Evolutionary conservation across 2,329 filamentous ascomycete species (phyloP).

Genomic region (Pyricularia sp.): DNA sequence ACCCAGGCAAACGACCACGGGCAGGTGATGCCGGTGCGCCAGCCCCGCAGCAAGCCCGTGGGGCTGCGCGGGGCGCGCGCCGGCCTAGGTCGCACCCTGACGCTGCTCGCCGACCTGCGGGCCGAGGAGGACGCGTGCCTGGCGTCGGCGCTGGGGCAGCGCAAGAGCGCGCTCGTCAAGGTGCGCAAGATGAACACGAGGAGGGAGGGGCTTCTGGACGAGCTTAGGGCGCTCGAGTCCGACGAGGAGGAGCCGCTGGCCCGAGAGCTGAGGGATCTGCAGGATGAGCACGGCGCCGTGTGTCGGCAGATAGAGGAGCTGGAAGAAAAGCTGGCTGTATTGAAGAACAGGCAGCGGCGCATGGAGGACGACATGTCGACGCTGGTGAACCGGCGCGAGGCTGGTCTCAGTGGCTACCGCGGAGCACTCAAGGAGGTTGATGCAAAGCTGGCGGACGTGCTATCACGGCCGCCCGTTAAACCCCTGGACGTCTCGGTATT

Average conservation of each 20-base stretch:
- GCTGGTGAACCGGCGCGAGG: conserved; percentile 52
- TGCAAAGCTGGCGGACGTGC: conserved; percentile 43
- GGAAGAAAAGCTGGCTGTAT: conserved; percentile 47
- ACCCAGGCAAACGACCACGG: conserved; percentile 25
- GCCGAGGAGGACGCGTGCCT: conserved; percentile 53
- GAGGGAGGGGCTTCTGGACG: conserved; percentile 32
- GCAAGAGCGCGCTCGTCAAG: conserved; percentile 44
- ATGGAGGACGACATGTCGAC: conserved; percentile 48
- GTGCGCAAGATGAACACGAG: conserved; percentile 40
- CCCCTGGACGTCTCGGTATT: conserved; percentile 29
- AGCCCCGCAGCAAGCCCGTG: conserved; percentile 38
- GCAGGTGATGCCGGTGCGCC: conserved; percentile 46
- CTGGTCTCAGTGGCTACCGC: conserved; percentile 58
- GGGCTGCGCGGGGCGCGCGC: conserved; percentile 50
- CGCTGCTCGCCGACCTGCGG: conserved; percentile 52
- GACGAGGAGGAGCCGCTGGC: conserved; percentile 45
- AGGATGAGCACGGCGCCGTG: conserved; percentile 37
- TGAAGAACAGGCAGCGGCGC: conserved; percentile 47
- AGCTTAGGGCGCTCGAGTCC: conserved; percentile 40
- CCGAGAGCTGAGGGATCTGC: conserved; percentile 46
- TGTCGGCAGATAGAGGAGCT: conserved; percentile 52
- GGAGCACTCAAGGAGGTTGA: conserved; percentile 55
- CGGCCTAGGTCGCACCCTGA: conserved; percentile 50
- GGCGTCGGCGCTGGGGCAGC: conserved; percentile 39
- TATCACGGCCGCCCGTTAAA: conserved; percentile 42